Percentiles rank a stretch among this genome's conserved stretches.
Evolutionary conservation across 495 filamentous ascomycete species (phyloP).

Genomic region (Clavariopsis aquatica): DNA sequence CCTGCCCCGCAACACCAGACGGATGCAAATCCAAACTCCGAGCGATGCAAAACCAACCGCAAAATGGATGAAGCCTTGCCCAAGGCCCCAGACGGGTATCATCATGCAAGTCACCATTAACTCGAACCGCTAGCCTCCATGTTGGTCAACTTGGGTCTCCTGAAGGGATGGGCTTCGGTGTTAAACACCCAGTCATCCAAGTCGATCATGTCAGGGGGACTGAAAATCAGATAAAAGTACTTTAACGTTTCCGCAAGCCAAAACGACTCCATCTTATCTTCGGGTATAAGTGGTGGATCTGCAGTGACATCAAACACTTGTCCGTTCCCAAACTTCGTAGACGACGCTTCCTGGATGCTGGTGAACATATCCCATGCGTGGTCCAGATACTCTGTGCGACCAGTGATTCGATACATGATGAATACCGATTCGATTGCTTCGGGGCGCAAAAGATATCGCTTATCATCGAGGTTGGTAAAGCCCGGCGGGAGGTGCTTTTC

Average conservation of each 20-base stretch:
- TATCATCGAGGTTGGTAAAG: slow-evolving; percentile 46
- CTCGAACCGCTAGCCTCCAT: not conserved
- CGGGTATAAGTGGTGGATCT: slow-evolving; percentile 13
- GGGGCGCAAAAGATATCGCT: slow-evolving; percentile 51
- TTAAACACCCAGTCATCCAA: slow-evolving; percentile 82
- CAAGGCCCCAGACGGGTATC: slow-evolving; percentile 6
- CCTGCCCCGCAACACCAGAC: not conserved
- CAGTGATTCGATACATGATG: slow-evolving; percentile 60
- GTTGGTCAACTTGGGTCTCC: slow-evolving; percentile 46
- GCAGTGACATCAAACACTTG: slow-evolving; percentile 47
- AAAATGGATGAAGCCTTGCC: not conserved
- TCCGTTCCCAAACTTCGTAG: slow-evolving; percentile 53
- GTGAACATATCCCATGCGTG: slow-evolving; percentile 65
- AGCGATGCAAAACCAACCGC: slow-evolving; percentile 2
- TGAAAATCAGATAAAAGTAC: slow-evolving; percentile 78
- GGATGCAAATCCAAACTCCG: slow-evolving; percentile 6
- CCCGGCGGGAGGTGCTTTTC: slow-evolving; percentile 45
- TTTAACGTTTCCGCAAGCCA: slow-evolving; percentile 78
- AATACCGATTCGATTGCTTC: slow-evolving; percentile 68
- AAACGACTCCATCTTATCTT: slow-evolving; percentile 58
- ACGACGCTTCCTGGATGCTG: slow-evolving; percentile 48
- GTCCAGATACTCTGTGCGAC: slow-evolving; percentile 55
- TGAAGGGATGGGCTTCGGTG: slow-evolving; percentile 57
- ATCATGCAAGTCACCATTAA: not conserved
- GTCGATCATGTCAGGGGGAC: slow-evolving; percentile 68